Percentiles rank a stretch among this genome's conserved stretches.
phyloP scores from a whole-genome alignment of 768 basidiomycete genomes.

The Dacryopinax spathularia region DNA sequence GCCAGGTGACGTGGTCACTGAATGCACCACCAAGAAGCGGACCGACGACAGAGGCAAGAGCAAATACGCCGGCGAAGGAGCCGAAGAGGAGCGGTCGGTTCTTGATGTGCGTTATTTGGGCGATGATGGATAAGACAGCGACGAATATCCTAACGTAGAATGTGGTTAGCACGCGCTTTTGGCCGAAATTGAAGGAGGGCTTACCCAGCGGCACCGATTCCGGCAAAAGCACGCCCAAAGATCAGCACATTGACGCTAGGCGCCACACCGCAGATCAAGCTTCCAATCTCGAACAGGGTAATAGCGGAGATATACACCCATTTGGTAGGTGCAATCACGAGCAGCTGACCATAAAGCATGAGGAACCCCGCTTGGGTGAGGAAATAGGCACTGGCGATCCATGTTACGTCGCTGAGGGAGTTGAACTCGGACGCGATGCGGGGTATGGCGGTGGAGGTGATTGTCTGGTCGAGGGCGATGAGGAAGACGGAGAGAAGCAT shows the following conservation, averaged over 20 bases:
- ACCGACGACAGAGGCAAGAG: constrained; percentile 34
- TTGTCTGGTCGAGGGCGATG: constrained; percentile 28
- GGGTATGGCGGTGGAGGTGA: constrained; percentile 24
- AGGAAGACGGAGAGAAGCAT: constrained; percentile 16
- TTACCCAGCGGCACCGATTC: constrained; percentile 9
- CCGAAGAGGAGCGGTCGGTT: constrained; percentile 8
- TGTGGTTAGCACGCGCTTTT: not conserved
- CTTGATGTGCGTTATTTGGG: constrained; percentile 13
- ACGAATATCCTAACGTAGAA: constrained; percentile 8
- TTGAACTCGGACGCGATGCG: constrained; percentile 23
- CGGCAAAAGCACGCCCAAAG: constrained; percentile 22
- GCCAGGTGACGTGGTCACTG: constrained; percentile 31
- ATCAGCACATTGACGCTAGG: constrained; percentile 22
- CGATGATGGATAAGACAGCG: constrained; percentile 15
- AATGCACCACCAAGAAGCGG: constrained; percentile 36
- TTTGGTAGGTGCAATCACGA: constrained; percentile 24
- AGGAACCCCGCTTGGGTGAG: constrained; percentile 14
- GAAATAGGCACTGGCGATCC: constrained; percentile 18
- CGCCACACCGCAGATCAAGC: constrained; percentile 18
- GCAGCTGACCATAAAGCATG: constrained; percentile 15
- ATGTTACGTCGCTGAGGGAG: constrained; percentile 20
- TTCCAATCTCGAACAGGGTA: constrained; percentile 1
- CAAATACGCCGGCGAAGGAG: constrained; percentile 19
- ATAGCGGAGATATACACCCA: constrained; percentile 11
- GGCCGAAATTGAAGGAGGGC: not conserved